Evolutionary conservation across 768 basidiomycete genomes (phyloP).

Genomic region (Hebeloma cylindrosporum): DNA sequence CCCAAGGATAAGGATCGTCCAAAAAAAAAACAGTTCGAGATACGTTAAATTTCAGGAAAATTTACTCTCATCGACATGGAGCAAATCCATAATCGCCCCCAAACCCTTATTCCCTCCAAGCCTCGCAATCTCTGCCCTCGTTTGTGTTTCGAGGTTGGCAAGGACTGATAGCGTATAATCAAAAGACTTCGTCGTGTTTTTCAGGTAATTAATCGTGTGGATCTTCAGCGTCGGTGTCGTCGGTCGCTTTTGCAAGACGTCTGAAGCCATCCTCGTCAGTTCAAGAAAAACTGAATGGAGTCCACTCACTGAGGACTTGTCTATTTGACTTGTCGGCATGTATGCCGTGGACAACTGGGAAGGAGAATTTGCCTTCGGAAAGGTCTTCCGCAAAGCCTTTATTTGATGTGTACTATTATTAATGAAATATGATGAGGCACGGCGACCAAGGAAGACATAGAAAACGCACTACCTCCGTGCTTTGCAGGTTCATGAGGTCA

Average conservation of each 20-base stretch:
- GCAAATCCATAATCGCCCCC: constrained; percentile 53
- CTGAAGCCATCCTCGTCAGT: constrained; percentile 36
- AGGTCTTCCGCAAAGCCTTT: constrained; percentile 94
- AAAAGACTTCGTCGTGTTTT: constrained; percentile 76
- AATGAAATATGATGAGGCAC: neutral
- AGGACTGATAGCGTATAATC: constrained; percentile 81
- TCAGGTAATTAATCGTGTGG: constrained; percentile 79
- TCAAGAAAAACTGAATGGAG: neutral
- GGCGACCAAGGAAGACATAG: neutral
- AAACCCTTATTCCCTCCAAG: constrained; percentile 77
- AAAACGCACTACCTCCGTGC: constrained; percentile 59
- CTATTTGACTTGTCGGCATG: constrained; percentile 74
- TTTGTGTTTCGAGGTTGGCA: constrained; percentile 62
- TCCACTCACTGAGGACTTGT: constrained; percentile 75
- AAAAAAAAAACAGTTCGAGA: constrained; percentile 5
- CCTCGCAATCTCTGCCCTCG: constrained; percentile 61
- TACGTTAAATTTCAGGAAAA: constrained; percentile 5
- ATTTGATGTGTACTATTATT: constrained; percentile 82
- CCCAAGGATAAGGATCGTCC: neutral
- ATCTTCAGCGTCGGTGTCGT: constrained; percentile 76
- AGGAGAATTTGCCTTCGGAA: constrained; percentile 96
- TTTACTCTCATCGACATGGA: constrained; percentile 40
- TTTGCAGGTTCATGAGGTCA: constrained; percentile 94
- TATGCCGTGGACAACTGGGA: constrained; percentile 90
- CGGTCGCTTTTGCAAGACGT: constrained; percentile 88